Conservation (phyloP, 805 yeast species). For the Brettanomyces anomalus region DNA sequence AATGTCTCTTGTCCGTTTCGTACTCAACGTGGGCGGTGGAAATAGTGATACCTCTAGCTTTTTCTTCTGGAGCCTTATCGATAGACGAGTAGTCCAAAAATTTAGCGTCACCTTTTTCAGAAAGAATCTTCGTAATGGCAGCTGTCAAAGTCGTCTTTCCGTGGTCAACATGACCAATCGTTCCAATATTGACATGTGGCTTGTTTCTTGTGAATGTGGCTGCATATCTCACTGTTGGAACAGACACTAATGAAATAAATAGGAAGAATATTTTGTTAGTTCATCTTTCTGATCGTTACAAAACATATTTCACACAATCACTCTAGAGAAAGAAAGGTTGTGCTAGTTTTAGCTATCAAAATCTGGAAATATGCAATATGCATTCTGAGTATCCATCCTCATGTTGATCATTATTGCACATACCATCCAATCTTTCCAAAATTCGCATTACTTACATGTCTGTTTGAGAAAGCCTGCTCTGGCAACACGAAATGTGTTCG, state of each 20-base stretch:
- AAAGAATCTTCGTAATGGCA: slow-evolving; percentile 91
- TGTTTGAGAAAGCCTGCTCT: background rate
- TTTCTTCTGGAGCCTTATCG: slow-evolving; percentile 98
- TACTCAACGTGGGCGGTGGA: slow-evolving; percentile 97
- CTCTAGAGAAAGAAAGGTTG: no score
- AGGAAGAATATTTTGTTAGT: no score
- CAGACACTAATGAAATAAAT: slow-evolving; percentile 1
- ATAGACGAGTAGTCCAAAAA: slow-evolving; percentile 90
- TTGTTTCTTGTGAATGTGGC: slow-evolving; percentile 83
- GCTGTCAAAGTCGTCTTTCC: slow-evolving; percentile 98
- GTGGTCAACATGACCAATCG: slow-evolving; percentile 98
- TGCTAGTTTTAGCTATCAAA: no score
- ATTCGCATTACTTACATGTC: background rate
- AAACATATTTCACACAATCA: no score
- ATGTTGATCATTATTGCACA: background rate
- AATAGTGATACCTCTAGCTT: slow-evolving; percentile 98
- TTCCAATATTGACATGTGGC: slow-evolving; percentile 95
- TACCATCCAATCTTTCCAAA: background rate
- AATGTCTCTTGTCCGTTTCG: slow-evolving; percentile 90
- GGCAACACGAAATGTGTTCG: slow-evolving; percentile 1
- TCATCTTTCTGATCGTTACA: no score
- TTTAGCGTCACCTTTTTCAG: slow-evolving; percentile 83
- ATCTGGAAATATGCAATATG: no score
- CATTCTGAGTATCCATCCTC: no score
- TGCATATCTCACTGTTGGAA: slow-evolving; percentile 33